Evolutionary conservation across 495 filamentous ascomycete genomes (phyloP), one percentile per base, ranked within the genome.

Genomic region (Hyaloscypha variabilis): DNA sequence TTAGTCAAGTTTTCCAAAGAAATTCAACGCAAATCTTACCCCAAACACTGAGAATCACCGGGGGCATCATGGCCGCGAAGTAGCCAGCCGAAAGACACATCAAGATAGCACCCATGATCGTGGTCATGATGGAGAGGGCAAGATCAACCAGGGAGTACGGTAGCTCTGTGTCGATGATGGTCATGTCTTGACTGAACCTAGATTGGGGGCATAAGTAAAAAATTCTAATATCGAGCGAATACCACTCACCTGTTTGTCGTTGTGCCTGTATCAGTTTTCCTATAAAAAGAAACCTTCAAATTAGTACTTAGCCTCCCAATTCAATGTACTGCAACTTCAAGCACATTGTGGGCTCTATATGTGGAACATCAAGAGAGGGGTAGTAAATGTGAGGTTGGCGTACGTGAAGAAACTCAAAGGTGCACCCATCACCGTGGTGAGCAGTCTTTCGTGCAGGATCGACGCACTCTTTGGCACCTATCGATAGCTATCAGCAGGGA

Each of bases 1-100:
- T 65, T 23, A 65, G 62, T 19, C 4, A 31, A 26, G 31, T 34
- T 34, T 26, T 26, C 1, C 8, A 17, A 0, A 58, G 10, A n/a
- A n/a, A 46, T 1, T 11, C 2, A 14, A 19, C 21, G 19, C 2
- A 13, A 4, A 49, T 1, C 54, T 31, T 52, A 65, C 62, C 39
- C 62, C 62, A 65, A 23, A 65, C 62, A 10, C 10, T 28, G 21
- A 65, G 28, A 24, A 57, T 49, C 21, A 65, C 62, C 17, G 55
- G 81, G 84, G 30, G 87, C 62, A 26, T 78, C 68, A 76, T 52
- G 10, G 51, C 53, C 5, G 69, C 69, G 31, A 65, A 67, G 31
- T 76, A 76, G 21, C 74, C 51, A n/a, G 67, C 66, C 25, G 56
- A 60, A 8, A 71, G 19, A 56, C 53, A 62, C 61, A 71, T 68